These are phyloP conservation scores for Aspergillus unguis DNA, from an alignment of 2,329 filamentous ascomycete species.

Conservation along the genomic window DNA sequence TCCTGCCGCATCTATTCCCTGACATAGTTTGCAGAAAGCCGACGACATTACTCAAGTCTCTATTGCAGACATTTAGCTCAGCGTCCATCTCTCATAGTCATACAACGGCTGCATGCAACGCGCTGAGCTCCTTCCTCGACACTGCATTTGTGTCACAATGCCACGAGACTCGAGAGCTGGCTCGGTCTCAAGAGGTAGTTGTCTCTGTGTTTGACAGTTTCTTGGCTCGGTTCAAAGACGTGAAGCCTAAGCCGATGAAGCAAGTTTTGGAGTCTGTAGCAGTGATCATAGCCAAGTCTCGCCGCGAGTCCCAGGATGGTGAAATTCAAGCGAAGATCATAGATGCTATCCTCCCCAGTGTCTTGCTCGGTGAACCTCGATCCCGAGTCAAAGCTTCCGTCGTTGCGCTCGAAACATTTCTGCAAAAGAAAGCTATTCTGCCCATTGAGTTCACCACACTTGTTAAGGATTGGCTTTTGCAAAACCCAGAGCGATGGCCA, in stretches of 20 bases:
- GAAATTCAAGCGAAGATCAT: slow-evolving; percentile 25
- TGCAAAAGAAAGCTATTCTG: slow-evolving; percentile 37
- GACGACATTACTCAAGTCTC: slow-evolving; percentile 35
- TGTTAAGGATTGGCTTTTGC: slow-evolving; percentile 33
- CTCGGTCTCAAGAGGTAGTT: slow-evolving; percentile 37
- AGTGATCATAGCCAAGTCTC: slow-evolving; percentile 31
- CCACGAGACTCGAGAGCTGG: slow-evolving; percentile 32
- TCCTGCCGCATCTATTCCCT: not conserved
- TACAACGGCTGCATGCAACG: slow-evolving; percentile 43
- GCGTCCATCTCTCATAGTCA: slow-evolving; percentile 39
- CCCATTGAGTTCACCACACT: slow-evolving; percentile 30
- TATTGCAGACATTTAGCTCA: slow-evolving; percentile 41
- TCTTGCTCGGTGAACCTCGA: slow-evolving; percentile 39
- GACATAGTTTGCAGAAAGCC: slow-evolving; percentile 27
- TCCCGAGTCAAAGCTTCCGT: slow-evolving; percentile 38
- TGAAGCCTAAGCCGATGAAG: slow-evolving; percentile 45
- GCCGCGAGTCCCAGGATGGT: slow-evolving; percentile 18
- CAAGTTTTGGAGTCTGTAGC: slow-evolving; percentile 43
- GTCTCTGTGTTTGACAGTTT: slow-evolving; percentile 39
- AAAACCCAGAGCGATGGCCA: slow-evolving; percentile 31
- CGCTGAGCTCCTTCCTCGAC: slow-evolving; percentile 44
- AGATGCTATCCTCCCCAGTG: slow-evolving; percentile 32
- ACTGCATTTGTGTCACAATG: slow-evolving; percentile 32
- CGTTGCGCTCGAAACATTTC: slow-evolving; percentile 34
- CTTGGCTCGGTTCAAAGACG: slow-evolving; percentile 41